Conservation (phyloP, 2,329 filamentous ascomycete species). For the Trichophyton schoenleinii region DNA sequence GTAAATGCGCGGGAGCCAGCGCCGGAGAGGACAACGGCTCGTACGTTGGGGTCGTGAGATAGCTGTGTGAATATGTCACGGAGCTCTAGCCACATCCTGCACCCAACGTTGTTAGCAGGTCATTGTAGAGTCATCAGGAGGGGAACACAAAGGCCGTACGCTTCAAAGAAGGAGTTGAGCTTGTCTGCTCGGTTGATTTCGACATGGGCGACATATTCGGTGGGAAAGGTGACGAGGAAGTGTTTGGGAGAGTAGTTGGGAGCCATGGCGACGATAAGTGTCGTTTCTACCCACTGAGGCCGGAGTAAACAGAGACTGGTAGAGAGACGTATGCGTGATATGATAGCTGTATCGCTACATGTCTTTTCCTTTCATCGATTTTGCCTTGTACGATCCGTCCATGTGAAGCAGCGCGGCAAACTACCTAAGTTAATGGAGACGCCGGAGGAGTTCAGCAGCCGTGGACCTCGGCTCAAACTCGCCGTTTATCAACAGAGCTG, state of each 20-base stretch:
- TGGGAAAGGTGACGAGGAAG: slow-evolving; percentile 62
- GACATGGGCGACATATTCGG: slow-evolving; percentile 68
- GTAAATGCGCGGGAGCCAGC: slow-evolving; percentile 77
- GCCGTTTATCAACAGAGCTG: not conserved
- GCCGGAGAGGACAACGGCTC: slow-evolving; percentile 66
- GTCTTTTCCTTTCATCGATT: not conserved
- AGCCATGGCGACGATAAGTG: slow-evolving; percentile 5
- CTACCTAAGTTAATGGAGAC: not conserved
- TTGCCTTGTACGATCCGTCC: not conserved
- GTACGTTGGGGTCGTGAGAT: slow-evolving; percentile 58
- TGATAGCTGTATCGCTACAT: not conserved
- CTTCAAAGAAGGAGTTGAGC: slow-evolving; percentile 73
- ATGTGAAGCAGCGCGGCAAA: not conserved
- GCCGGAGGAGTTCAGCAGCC: not conserved
- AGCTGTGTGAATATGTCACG: slow-evolving; percentile 58
- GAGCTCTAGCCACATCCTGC: slow-evolving; percentile 73
- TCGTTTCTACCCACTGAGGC: not conserved
- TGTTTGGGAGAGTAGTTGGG: slow-evolving; percentile 32
- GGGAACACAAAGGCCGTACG: slow-evolving; percentile 29
- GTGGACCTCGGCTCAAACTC: not conserved
- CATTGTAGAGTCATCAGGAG: not conserved
- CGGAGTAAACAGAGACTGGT: not conserved
- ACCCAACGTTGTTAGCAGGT: not conserved
- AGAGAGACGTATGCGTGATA: not conserved
- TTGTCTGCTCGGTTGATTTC: slow-evolving; percentile 81